Percentiles rank a stretch among this genome's conserved stretches.
These are phyloP conservation scores for Candida pseudofarinosa DNA, from an alignment of 805 yeast species.

Conservation along the genomic window DNA sequence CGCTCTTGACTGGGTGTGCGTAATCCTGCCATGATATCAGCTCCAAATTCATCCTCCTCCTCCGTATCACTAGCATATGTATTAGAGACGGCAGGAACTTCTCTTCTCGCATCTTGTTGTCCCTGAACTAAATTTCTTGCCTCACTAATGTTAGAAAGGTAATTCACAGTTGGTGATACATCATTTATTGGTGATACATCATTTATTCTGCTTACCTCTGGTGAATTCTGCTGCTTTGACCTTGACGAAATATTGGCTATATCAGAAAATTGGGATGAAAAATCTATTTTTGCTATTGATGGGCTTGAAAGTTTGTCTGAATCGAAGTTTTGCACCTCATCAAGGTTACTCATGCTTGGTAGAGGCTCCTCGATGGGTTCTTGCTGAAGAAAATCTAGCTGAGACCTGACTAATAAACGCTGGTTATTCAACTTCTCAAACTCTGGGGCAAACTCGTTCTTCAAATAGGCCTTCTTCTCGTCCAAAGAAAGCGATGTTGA, in stretches of 20 bases:
- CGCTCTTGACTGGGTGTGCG: constrained; percentile 30
- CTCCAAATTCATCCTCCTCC: constrained; percentile 34
- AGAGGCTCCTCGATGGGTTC: constrained; percentile 3
- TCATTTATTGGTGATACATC: neutral
- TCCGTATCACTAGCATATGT: constrained; percentile 9
- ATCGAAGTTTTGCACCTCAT: constrained; percentile 7
- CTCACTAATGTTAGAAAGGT: constrained; percentile 12
- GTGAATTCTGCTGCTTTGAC: neutral
- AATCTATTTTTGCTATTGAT: constrained; percentile 6
- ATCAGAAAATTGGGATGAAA: constrained; percentile 10
- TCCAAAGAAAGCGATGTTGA: constrained; percentile 37
- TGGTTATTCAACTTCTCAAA: constrained; percentile 9
- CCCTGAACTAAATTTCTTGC: constrained; percentile 11
- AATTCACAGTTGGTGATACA: constrained; percentile 1
- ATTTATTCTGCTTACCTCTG: neutral
- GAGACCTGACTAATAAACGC: constrained; percentile 5
- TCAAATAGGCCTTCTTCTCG: constrained; percentile 27
- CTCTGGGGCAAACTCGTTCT: constrained; percentile 21
- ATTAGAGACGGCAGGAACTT: neutral
- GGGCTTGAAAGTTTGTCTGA: constrained; percentile 7
- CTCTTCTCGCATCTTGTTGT: neutral
- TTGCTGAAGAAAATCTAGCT: constrained; percentile 13
- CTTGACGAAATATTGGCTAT: neutral
- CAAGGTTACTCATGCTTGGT: neutral
- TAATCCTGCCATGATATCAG: constrained; percentile 29